A percentile compares a stretch with the other conserved stretches of the same genome.
Conservation (phyloP, 2,329 filamentous ascomycete genomes). For the Penicillium concentricum region DNA sequence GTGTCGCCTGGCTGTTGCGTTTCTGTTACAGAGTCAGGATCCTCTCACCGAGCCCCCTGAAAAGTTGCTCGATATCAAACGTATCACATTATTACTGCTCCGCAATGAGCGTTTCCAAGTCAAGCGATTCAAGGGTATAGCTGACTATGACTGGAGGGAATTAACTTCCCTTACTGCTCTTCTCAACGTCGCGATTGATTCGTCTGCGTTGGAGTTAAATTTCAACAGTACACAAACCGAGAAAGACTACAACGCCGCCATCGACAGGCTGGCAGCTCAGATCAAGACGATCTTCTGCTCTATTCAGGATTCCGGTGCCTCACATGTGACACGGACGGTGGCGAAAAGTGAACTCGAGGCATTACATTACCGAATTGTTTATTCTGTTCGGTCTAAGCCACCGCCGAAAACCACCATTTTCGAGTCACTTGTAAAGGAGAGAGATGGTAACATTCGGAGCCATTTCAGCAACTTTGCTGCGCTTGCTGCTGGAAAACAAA, state of each 20-base stretch:
- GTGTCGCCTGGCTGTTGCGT: slow-evolving; percentile 40
- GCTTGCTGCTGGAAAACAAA: background rate
- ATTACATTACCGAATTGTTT: slow-evolving; percentile 69
- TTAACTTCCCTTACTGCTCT: slow-evolving; percentile 66
- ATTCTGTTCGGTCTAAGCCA: slow-evolving; percentile 66
- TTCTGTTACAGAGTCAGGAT: slow-evolving; percentile 30
- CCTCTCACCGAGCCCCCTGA: slow-evolving; percentile 29
- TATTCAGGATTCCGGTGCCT: slow-evolving; percentile 74
- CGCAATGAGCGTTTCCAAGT: slow-evolving; percentile 34
- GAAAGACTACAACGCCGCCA: slow-evolving; percentile 63
- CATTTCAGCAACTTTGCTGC: slow-evolving; percentile 11
- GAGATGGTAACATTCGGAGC: slow-evolving; percentile 12
- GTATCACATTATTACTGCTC: slow-evolving; percentile 29
- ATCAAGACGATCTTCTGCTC: slow-evolving; percentile 58
- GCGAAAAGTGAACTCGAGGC: slow-evolving; percentile 74
- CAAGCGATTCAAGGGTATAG: slow-evolving; percentile 26
- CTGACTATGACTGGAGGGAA: slow-evolving; percentile 60
- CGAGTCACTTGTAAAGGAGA: slow-evolving; percentile 20
- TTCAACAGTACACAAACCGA: slow-evolving; percentile 39
- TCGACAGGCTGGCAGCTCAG: slow-evolving; percentile 64
- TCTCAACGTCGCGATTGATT: slow-evolving; percentile 73
- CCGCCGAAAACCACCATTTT: slow-evolving; percentile 52
- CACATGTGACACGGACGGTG: slow-evolving; percentile 69
- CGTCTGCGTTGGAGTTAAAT: slow-evolving; percentile 48
- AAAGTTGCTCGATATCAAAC: slow-evolving; percentile 30